Evolutionary conservation across 2,329 filamentous ascomycete species (phyloP).

Genomic region (Chrysosphaeria jannelii): DNA sequence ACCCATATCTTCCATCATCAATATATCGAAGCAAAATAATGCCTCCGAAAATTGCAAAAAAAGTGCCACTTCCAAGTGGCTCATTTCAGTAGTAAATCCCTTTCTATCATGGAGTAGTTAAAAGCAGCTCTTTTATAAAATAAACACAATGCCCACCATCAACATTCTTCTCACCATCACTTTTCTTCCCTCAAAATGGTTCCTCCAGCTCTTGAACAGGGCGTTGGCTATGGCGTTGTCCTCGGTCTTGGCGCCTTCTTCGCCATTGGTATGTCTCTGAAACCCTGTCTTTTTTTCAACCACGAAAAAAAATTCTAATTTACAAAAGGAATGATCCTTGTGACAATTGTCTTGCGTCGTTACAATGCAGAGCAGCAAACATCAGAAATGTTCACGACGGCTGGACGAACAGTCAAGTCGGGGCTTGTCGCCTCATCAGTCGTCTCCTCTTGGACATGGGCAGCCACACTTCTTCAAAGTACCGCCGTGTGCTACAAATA

Average conservation of each 20-base stretch:
- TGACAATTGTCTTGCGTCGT: slow-evolving; percentile 10
- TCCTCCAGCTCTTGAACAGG: slow-evolving; percentile 18
- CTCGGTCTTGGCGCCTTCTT: slow-evolving; percentile 45
- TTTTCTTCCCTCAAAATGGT: no score
- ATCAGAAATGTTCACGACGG: slow-evolving; percentile 77
- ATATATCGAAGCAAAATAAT: no score
- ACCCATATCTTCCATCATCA: no score
- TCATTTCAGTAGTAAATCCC: no score
- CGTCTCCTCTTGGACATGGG: slow-evolving; percentile 88
- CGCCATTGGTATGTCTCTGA: slow-evolving; percentile 23
- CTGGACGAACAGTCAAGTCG: slow-evolving; percentile 65
- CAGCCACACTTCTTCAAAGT: slow-evolving; percentile 51
- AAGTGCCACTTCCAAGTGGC: no score
- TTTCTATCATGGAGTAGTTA: no score
- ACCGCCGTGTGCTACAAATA: slow-evolving; percentile 62
- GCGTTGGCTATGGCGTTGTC: slow-evolving; percentile 50
- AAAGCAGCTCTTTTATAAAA: no score
- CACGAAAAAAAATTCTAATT: no score
- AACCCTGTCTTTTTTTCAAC: no score
- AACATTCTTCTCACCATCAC: no score
- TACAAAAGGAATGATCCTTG: slow-evolving; percentile 12
- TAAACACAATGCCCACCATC: no score
- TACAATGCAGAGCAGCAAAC: slow-evolving; percentile 43
- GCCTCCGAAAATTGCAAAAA: no score
- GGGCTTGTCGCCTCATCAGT: slow-evolving; percentile 69